These are phyloP conservation scores for Coemansia sp. DNA, from an alignment of 192 early-diverging fungal genomes.

Conservation along the genomic window DNA sequence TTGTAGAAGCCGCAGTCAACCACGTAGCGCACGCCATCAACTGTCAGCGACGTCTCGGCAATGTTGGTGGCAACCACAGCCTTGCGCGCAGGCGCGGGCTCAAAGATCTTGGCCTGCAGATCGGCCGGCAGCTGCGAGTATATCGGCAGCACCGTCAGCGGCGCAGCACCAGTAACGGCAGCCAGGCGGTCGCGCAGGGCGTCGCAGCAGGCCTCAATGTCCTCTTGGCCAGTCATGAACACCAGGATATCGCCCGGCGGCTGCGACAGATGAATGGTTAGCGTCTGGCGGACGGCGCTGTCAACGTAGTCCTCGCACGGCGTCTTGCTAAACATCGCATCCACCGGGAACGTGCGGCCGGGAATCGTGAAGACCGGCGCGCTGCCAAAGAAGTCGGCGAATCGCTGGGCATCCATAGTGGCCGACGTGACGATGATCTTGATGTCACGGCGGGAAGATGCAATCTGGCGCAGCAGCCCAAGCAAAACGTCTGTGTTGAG, in stretches of 20 bases:
- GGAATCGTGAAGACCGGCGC: constrained; percentile 97
- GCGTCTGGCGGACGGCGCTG: constrained; percentile 86
- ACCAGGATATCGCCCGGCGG: constrained; percentile 91
- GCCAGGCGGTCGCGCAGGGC: constrained; percentile 72
- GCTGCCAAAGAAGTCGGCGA: constrained; percentile 83
- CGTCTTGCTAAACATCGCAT: constrained; percentile 90
- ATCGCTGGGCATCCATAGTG: constrained; percentile 93
- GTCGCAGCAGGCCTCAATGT: constrained; percentile 86
- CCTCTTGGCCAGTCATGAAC: constrained; percentile 98
- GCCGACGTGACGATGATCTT: constrained; percentile 97
- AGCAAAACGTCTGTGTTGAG: constrained; percentile 95
- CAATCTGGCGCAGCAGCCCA: constrained; percentile 85
- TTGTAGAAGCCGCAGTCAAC: constrained; percentile 96
- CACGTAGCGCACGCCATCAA: constrained; percentile 96
- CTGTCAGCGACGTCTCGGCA: constrained; percentile 97
- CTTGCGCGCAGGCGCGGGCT: constrained; percentile 82
- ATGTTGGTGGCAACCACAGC: constrained; percentile 98
- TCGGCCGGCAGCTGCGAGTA: constrained; percentile 94
- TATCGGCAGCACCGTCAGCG: constrained; percentile 86
- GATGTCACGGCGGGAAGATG: constrained; percentile 78
- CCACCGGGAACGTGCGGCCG: constrained; percentile 93
- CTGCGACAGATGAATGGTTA: constrained; percentile 95
- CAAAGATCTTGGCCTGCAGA: constrained; percentile 95
- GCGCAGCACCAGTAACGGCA: constrained; percentile 60
- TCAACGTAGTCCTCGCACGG: constrained; percentile 96